Evolutionary conservation across 768 basidiomycete genomes (phyloP).

Genomic region (Rhodotorula kratochvilovae): DNA sequence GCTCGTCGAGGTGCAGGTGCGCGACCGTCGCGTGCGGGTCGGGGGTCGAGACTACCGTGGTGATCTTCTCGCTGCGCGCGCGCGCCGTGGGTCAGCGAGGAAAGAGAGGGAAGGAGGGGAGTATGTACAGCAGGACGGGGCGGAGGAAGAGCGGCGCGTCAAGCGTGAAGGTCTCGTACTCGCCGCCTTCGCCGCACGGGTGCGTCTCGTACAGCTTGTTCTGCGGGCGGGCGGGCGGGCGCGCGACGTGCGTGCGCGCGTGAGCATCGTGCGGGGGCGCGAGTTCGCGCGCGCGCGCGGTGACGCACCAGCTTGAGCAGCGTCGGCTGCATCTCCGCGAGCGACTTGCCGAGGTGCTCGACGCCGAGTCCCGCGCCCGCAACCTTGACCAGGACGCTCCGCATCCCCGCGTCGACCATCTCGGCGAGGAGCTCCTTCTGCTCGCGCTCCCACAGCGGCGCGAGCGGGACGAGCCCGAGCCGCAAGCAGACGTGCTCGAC

Average conservation of each 20-base stretch:
- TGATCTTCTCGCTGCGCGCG: slow-evolving; percentile 57
- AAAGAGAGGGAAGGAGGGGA: not conserved
- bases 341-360: slow-evolving; percentile 67
- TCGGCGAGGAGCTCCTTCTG: slow-evolving; percentile 78
- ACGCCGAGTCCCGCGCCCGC: slow-evolving; percentile 77
- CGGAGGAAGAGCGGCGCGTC: slow-evolving; percentile 84
- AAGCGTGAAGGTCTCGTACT: slow-evolving; percentile 90
- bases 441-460: slow-evolving; percentile 89
- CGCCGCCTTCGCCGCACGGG: slow-evolving; percentile 94
- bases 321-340: slow-evolving; percentile 68
- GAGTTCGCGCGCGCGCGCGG: not conserved
- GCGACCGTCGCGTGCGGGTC: slow-evolving; percentile 76
- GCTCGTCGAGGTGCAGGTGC: slow-evolving; percentile 72
- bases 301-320: slow-evolving; percentile 64
- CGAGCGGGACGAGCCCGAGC: slow-evolving; percentile 69
- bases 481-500: slow-evolving; percentile 95
- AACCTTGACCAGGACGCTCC: slow-evolving; percentile 85
- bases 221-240: slow-evolving; percentile 48
- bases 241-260: too few species aligned
- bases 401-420: slow-evolving; percentile 75
- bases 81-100: not conserved
- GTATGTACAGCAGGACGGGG: slow-evolving; percentile 62
- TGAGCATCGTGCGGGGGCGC: too few species aligned
- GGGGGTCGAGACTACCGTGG: slow-evolving; percentile 67
- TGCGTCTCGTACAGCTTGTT: slow-evolving; percentile 81